A percentile compares a stretch with the other conserved stretches of the same genome.
Evolutionary conservation across 371 early-diverging fungal species (phyloP).

Genomic region (Lichtheimia ramosa): DNA sequence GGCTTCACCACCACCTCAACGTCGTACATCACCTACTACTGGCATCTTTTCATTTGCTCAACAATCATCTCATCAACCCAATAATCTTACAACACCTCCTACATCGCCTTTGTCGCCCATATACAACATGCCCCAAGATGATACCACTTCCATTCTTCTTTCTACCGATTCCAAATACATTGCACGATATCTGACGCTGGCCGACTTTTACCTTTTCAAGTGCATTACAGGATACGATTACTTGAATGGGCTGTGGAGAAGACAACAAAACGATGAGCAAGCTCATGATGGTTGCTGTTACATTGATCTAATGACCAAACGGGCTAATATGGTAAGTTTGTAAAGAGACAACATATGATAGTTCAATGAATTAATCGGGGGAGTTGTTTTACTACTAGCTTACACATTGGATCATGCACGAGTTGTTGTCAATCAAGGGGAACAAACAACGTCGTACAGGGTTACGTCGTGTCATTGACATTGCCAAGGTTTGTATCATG

Average conservation of each 20-base stretch:
- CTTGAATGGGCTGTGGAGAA: slow-evolving; percentile 25
- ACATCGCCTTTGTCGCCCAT: slow-evolving; percentile 24
- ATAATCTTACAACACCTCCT: slow-evolving; percentile 26
- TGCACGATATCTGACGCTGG: slow-evolving; percentile 41
- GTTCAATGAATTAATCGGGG: no score
- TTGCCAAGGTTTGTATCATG: slow-evolving; percentile 32
- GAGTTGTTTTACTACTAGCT: slow-evolving; percentile 8
- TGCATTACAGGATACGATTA: slow-evolving; percentile 42
- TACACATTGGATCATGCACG: slow-evolving; percentile 36
- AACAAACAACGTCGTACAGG: slow-evolving; percentile 22
- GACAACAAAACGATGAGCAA: not conserved
- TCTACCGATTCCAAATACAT: slow-evolving; percentile 26
- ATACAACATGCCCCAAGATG: not conserved
- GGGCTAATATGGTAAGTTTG: slow-evolving; percentile 35
- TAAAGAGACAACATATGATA: not conserved
- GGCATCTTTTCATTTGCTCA: not conserved
- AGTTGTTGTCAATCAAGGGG: slow-evolving; percentile 16
- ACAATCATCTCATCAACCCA: not conserved
- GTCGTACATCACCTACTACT: not conserved
- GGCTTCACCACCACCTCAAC: not conserved
- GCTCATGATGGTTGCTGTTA: slow-evolving; percentile 11
- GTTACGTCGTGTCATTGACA: slow-evolving; percentile 39
- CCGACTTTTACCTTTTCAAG: slow-evolving; percentile 42
- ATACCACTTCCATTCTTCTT: slow-evolving; percentile 5
- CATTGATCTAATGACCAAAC: slow-evolving; percentile 35